Evolutionary conservation across 208 protist genomes (phyloP).

Genomic region (Trypanosoma congolense): DNA sequence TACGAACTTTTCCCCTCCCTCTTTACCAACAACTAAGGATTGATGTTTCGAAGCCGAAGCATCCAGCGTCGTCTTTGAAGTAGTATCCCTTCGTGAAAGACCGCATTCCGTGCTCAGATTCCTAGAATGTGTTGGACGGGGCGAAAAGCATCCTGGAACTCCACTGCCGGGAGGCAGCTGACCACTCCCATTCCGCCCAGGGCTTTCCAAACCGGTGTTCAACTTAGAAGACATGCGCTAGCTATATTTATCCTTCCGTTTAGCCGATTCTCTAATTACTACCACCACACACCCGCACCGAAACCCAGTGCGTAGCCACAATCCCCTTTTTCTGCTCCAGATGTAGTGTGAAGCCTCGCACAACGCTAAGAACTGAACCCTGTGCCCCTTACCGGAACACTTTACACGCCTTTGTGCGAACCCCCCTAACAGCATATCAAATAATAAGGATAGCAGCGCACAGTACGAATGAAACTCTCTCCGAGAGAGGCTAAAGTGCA

Average conservation of each 20-base stretch:
- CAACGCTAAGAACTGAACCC: no score
- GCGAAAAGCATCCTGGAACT: conserved; percentile 21
- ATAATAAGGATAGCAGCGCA: no score
- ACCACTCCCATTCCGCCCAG: conserved; percentile 7
- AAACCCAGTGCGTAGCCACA: conserved; percentile 13
- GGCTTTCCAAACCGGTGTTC: background rate
- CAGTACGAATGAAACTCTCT: background rate
- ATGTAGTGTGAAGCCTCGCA: no score
- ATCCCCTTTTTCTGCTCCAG: no score
- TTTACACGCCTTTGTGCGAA: no score
- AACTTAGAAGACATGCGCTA: background rate
- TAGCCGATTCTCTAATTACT: conserved; percentile 6
- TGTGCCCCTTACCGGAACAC: no score
- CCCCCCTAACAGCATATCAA: no score
- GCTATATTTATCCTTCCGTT: conserved; percentile 1
- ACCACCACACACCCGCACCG: conserved; percentile 5
- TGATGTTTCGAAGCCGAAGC: background rate
- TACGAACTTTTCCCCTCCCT: background rate
- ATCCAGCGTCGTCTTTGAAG: background rate
- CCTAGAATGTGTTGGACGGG: conserved; percentile 18
- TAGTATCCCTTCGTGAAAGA: background rate
- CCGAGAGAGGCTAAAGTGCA: background rate
- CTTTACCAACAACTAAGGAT: background rate
- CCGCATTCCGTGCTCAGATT: conserved; percentile 15
- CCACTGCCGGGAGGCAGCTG: background rate